Percentiles rank a stretch among this genome's conserved stretches.
Conservation (phyloP, 768 basidiomycete genomes). For the Boletus edulis region DNA sequence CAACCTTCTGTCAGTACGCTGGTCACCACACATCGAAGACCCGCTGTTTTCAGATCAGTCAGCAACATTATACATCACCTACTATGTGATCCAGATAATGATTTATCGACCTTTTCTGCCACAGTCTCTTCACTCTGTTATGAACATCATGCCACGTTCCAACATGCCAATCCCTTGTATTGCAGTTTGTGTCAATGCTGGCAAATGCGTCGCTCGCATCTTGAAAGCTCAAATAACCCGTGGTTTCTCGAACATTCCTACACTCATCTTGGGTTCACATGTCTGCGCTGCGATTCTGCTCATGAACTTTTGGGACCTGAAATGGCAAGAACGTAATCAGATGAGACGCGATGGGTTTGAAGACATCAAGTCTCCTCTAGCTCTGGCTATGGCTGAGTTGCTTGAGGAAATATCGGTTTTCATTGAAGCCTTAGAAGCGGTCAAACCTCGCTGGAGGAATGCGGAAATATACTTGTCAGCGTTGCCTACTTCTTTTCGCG, state of each 20-base stretch:
- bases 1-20: slow-evolving; percentile 41
- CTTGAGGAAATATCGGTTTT: slow-evolving; percentile 30
- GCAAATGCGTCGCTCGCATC: slow-evolving; percentile 58
- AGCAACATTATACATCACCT: slow-evolving; percentile 53
- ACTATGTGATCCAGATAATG: slow-evolving; percentile 62
- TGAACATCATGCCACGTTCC: slow-evolving; percentile 23
- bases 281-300: slow-evolving; percentile 52
- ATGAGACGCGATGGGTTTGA: slow-evolving; percentile 20
- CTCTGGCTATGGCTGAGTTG: slow-evolving; percentile 29
- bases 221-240: slow-evolving; percentile 48
- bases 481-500: slow-evolving; percentile 10
- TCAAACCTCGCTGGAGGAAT: slow-evolving; percentile 30
- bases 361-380: slow-evolving; percentile 31
- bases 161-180: slow-evolving; percentile 49
- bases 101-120: slow-evolving; percentile 71
- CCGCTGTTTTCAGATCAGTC: slow-evolving; percentile 53
- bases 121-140: slow-evolving; percentile 30
- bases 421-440: slow-evolving; percentile 25
- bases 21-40: slow-evolving; percentile 54
- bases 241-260: slow-evolving; percentile 43
- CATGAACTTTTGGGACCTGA: slow-evolving; percentile 58
- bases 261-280: slow-evolving; percentile 45
- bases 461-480: slow-evolving; percentile 38
- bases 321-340: slow-evolving; percentile 41
- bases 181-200: slow-evolving; percentile 58